A percentile compares a stretch with the other conserved stretches of the same genome.
Evolutionary conservation across 345 rosid species (phyloP).

Genomic region (Streptanthus diversifolius): DNA sequence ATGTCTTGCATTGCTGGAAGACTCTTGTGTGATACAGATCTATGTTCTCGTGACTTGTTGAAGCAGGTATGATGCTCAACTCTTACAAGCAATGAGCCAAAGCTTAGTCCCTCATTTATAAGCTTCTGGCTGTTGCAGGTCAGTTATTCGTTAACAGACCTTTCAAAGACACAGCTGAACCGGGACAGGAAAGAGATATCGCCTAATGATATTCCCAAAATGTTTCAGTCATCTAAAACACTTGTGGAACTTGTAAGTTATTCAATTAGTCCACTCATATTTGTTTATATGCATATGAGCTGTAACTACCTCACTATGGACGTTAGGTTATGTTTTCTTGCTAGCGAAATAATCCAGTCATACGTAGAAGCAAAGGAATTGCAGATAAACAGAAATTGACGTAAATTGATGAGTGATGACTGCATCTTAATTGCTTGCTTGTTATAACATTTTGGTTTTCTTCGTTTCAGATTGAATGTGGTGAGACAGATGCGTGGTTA

Average conservation of each 20-base stretch:
- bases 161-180: constrained; percentile 83
- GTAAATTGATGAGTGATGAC: constrained; percentile 5
- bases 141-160: constrained; percentile 93
- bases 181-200: constrained; percentile 84
- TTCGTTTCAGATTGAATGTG: constrained; percentile 74
- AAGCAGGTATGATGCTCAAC: constrained; percentile 59
- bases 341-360: background rate
- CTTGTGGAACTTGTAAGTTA: constrained; percentile 83
- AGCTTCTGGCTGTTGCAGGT: constrained; percentile 56
- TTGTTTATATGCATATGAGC: constrained; percentile 1
- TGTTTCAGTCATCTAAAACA: constrained; percentile 77
- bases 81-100: constrained; percentile 11
- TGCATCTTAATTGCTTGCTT: constrained; percentile 7
- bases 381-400: background rate
- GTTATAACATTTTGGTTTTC: constrained; percentile 11
- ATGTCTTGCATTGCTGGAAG: constrained; percentile 96
- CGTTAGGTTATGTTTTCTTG: constrained; percentile 7
- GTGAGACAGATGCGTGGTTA: constrained; percentile 98
- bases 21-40: constrained; percentile 86
- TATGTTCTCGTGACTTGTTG: constrained; percentile 84
- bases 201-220: constrained; percentile 68
- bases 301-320: background rate
- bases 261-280: constrained; percentile 10
- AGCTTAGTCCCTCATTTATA: constrained; percentile 26
- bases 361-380: background rate